Conservation (phyloP, 805 yeast species). For the Yueomyces sp. region DNA sequence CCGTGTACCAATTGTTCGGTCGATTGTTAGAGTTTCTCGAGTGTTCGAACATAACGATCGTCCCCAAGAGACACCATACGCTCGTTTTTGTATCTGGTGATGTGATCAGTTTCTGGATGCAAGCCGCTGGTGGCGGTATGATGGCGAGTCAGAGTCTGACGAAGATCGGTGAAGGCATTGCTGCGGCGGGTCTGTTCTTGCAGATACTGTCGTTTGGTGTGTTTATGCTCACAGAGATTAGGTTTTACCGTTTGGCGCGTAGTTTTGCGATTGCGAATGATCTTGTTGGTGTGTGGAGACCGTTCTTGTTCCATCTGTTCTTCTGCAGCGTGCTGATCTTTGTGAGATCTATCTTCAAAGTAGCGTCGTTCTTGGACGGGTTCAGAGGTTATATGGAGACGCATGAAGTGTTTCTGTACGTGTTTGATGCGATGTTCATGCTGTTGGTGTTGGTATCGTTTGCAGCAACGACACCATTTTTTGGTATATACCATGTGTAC, state of each 20-base stretch:
- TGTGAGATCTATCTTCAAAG: slow-evolving; percentile 23
- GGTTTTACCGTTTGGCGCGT: slow-evolving; percentile 2
- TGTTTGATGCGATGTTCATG: slow-evolving; percentile 22
- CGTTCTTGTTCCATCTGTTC: slow-evolving; percentile 1
- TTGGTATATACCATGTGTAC: slow-evolving; percentile 7
- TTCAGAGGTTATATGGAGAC: slow-evolving; percentile 14
- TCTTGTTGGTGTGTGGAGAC: too few species aligned
- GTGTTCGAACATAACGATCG: slow-evolving; percentile 9
- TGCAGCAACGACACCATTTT: slow-evolving; percentile 3
- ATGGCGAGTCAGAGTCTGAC: slow-evolving; percentile 5
- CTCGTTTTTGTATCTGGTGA: slow-evolving; percentile 23
- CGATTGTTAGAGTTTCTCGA: slow-evolving; percentile 10
- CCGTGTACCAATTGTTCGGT: slow-evolving; percentile 23
- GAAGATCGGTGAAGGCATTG: slow-evolving; percentile 12
- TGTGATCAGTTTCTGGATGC: slow-evolving; percentile 18
- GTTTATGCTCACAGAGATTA: slow-evolving; percentile 13
- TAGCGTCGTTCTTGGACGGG: slow-evolving; percentile 23
- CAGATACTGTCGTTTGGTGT: slow-evolving; percentile 21
- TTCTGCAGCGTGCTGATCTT: slow-evolving; percentile 12
- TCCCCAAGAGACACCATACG: slow-evolving; percentile 15
- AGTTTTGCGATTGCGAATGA: slow-evolving; percentile 2
- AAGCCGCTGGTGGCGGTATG: slow-evolving; percentile 24
- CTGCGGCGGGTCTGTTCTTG: slow-evolving; percentile 21
- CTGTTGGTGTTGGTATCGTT: slow-evolving; percentile 6
- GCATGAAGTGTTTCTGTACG: slow-evolving; percentile 18